Evolutionary conservation across 1,284 basidiomycete species (phyloP).

Genomic region (Boletus smithii): DNA sequence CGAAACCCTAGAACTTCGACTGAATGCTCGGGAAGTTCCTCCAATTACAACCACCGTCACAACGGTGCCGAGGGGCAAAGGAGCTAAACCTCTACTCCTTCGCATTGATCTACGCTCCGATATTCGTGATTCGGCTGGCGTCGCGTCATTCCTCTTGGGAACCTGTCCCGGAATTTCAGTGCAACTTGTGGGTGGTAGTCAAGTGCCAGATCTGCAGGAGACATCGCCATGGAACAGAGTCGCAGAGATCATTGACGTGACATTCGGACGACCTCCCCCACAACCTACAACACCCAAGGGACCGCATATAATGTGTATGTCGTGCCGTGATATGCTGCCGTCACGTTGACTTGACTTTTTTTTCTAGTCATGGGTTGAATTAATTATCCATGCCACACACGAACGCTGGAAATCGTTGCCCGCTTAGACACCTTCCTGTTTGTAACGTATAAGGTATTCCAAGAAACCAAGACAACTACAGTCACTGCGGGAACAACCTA

Average conservation of each 20-base stretch:
- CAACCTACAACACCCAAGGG: conserved; percentile 1
- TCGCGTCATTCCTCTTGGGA: conserved; percentile 19
- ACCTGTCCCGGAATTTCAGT: conserved; percentile 14
- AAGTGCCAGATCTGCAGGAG: conserved; percentile 17
- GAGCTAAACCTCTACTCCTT: conserved; percentile 4
- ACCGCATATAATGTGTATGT: conserved; percentile 21
- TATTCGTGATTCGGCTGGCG: conserved; percentile 18
- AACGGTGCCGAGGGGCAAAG: conserved; percentile 2
- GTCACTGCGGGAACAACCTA: too few species aligned
- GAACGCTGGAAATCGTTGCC: too few species aligned
- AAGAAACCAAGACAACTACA: too few species aligned
- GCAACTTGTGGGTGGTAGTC: not conserved
- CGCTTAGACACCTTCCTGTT: too few species aligned
- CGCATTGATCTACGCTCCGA: conserved; percentile 19
- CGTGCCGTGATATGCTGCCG: too few species aligned
- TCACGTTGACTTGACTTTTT: not conserved
- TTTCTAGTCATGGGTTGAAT: conserved; percentile 11
- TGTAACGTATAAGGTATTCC: too few species aligned
- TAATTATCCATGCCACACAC: too few species aligned
- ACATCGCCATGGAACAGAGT: conserved; percentile 22
- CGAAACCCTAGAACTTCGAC: conserved; percentile 14
- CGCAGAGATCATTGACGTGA: conserved; percentile 11
- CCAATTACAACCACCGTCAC: not conserved
- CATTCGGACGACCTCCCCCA: conserved; percentile 11
- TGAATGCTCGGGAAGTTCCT: conserved; percentile 22